Conservation (phyloP, 345 rosid genomes). For the Aegle marmelos region DNA sequence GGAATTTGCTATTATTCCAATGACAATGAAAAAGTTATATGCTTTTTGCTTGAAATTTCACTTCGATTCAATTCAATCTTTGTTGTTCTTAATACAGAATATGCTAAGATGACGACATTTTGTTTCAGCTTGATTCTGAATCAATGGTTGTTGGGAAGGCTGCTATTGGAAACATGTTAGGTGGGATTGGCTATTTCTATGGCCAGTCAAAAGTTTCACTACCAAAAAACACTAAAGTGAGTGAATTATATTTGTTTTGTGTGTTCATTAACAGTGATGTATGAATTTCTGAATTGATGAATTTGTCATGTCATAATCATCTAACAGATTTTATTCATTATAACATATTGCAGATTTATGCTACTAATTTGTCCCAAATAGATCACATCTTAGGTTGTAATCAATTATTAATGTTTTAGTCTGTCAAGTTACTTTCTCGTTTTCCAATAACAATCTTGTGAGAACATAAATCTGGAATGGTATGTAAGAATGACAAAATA, state of each 20-base stretch:
- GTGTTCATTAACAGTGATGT: not conserved
- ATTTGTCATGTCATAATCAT: not conserved
- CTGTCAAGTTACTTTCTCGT: not conserved
- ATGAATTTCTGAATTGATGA: not conserved
- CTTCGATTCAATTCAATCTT: not conserved
- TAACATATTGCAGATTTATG: not conserved
- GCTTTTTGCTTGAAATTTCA: not conserved
- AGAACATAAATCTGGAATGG: not conserved
- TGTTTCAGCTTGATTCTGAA: slow-evolving; percentile 64
- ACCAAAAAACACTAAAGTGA: slow-evolving; percentile 54
- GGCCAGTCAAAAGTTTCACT: slow-evolving; percentile 76
- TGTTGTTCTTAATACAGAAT: not conserved
- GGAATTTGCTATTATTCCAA: not conserved
- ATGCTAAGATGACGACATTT: slow-evolving; percentile 13
- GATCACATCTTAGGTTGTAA: not conserved
- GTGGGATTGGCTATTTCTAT: slow-evolving; percentile 93
- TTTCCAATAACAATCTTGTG: not conserved
- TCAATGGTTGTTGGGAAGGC: slow-evolving; percentile 66
- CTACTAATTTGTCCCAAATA: slow-evolving; percentile 6
- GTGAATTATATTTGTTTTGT: slow-evolving; percentile 27
- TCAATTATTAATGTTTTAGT: not conserved
- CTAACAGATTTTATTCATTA: not conserved
- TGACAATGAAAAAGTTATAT: not conserved
- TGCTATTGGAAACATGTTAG: slow-evolving; percentile 83
- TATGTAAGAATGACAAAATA: not conserved